Conservation (phyloP, 73 alveolate species). For the Urostyla sp. region DNA sequence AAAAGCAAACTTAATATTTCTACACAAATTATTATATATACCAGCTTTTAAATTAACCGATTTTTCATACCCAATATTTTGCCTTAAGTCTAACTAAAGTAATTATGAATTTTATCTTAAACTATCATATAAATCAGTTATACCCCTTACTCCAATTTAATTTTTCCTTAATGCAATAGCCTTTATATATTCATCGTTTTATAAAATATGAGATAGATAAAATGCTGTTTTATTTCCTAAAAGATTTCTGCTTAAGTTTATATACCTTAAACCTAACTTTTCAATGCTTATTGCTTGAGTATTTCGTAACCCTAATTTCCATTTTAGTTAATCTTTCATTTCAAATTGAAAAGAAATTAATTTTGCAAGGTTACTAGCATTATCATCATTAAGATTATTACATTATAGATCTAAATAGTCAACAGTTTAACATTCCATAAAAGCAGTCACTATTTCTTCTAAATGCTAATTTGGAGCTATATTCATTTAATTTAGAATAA, state of each 20-base stretch:
- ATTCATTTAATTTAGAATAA: background rate
- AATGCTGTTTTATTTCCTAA: conserved; percentile 7
- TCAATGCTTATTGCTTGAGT: background rate
- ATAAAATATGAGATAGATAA: background rate
- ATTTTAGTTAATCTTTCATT: conserved; percentile 47
- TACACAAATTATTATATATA: background rate
- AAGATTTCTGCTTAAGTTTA: conserved; percentile 14
- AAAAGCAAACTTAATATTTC: conserved; percentile 17
- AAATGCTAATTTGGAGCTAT: background rate
- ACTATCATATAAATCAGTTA: background rate
- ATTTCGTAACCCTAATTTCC: conserved; percentile 45
- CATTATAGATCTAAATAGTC: conserved; percentile 41
- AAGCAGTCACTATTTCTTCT: conserved; percentile 2
- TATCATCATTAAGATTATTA: conserved; percentile 33
- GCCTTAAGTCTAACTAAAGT: conserved; percentile 3
- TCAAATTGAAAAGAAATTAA: conserved; percentile 41
- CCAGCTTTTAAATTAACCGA: background rate
- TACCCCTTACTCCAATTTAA: conserved; percentile 11
- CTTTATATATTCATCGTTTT: conserved; percentile 20
- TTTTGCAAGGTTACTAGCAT: background rate
- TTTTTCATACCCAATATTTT: conserved; percentile 16
- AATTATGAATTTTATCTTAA: background rate
- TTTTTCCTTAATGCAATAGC: conserved; percentile 20
- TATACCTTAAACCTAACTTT: conserved; percentile 27
- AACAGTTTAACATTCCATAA: background rate